Evolutionary conservation across 768 basidiomycete species (phyloP).

Genomic region (Lactifluus hygrophoroides): DNA sequence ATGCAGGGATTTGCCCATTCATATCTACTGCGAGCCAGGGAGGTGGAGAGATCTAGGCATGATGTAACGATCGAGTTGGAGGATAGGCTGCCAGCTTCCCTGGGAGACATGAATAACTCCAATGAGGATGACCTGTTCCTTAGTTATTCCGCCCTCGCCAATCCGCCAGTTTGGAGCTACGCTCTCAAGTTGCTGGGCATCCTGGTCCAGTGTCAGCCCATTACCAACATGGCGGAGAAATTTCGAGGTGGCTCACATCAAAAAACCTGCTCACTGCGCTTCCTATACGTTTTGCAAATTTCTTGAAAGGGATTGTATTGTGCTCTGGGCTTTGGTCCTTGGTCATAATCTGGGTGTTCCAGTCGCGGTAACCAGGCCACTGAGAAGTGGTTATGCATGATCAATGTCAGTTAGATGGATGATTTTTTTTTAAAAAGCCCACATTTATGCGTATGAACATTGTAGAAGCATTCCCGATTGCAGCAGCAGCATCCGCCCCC

Average conservation of each 20-base stretch:
- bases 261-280: slow-evolving; percentile 1
- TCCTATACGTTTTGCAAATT: slow-evolving; percentile 2
- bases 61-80: no score
- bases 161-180: no score
- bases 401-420: background rate
- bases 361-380: background rate
- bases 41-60: no score
- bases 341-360: slow-evolving; percentile 1
- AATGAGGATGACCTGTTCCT: no score
- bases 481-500: background rate
- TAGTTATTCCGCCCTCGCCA: no score
- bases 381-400: background rate
- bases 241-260: background rate
- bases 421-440: background rate
- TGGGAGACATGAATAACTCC: no score
- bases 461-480: background rate
- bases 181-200: no score
- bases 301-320: background rate
- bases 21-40: no score
- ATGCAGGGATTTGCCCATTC: no score
- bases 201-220: no score
- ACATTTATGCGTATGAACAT: slow-evolving; percentile 5
- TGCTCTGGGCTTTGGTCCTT: background rate
- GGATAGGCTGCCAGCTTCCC: no score
- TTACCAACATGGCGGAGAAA: no score